phyloP scores from a whole-genome alignment of 1,284 basidiomycete species.

The Pyrrhoderma lamaoense region DNA sequence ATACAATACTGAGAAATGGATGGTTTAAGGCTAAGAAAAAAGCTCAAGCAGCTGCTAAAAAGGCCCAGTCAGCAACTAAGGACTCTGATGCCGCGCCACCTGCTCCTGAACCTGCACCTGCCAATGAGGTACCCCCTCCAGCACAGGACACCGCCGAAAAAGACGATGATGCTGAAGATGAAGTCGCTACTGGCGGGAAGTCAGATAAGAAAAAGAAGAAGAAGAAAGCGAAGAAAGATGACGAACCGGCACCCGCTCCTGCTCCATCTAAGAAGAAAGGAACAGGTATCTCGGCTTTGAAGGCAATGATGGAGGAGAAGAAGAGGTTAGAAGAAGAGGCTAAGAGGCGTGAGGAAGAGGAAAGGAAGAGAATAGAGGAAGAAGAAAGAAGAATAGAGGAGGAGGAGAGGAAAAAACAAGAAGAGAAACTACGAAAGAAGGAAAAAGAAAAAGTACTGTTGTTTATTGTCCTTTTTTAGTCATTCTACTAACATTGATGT shows the following conservation, averaged over 20 bases:
- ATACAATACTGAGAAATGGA: neutral
- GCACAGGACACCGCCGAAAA: slow-evolving; percentile 23
- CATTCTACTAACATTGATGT: slow-evolving; percentile 9
- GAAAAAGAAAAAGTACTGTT: slow-evolving; percentile 85
- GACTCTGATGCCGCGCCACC: slow-evolving; percentile 21
- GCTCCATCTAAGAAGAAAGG: slow-evolving; percentile 59
- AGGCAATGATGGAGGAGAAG: slow-evolving; percentile 86
- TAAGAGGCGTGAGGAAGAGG: slow-evolving; percentile 60
- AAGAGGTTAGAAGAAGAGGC: slow-evolving; percentile 81
- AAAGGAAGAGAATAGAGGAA: slow-evolving; percentile 72
- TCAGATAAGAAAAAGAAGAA: slow-evolving; percentile 82
- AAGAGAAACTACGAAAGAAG: slow-evolving; percentile 81
- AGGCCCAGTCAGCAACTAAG: slow-evolving; percentile 38
- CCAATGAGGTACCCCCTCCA: neutral
- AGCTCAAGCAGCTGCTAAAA: slow-evolving; percentile 84
- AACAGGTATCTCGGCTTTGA: slow-evolving; percentile 59
- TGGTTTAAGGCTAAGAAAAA: slow-evolving; percentile 83
- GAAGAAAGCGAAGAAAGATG: slow-evolving; percentile 82
- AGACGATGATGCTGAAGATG: slow-evolving; percentile 55
- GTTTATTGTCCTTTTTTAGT: neutral
- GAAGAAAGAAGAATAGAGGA: slow-evolving; percentile 74
- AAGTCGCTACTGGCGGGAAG: slow-evolving; percentile 35
- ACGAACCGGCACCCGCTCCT: slow-evolving; percentile 58
- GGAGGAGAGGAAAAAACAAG: slow-evolving; percentile 71
- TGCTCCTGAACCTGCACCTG: slow-evolving; percentile 23